Conservation (phyloP, 129 eudicot species). For the Flaveria trinervia region DNA sequence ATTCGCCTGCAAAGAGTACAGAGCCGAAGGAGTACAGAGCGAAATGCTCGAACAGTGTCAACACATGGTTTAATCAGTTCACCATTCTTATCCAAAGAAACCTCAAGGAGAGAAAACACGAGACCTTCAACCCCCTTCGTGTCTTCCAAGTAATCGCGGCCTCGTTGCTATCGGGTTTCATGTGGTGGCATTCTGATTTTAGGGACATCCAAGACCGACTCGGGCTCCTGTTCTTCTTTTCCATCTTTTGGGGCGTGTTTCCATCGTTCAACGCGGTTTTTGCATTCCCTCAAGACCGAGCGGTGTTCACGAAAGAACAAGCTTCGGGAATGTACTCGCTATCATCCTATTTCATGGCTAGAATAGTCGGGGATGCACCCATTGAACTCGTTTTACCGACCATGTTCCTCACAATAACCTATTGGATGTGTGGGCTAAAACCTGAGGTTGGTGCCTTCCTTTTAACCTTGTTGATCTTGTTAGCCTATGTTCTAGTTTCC, state of each 20-base stretch:
- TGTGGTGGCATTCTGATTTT: conserved; percentile 96
- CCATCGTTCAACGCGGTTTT: conserved; percentile 85
- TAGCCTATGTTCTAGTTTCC: conserved; percentile 75
- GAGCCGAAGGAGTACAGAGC: conserved; percentile 20
- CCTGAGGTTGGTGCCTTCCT: conserved; percentile 60
- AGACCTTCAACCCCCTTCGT: conserved; percentile 74
- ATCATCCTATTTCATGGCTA: conserved; percentile 84
- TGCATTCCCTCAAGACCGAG: conserved; percentile 93
- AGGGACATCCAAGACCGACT: conserved; percentile 78
- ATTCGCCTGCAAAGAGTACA: background rate
- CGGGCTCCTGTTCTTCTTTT: conserved; percentile 82
- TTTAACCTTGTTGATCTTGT: conserved; percentile 50
- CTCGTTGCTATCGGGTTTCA: conserved; percentile 65
- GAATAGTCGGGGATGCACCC: conserved; percentile 79
- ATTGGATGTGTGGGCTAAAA: conserved; percentile 94
- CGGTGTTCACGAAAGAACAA: conserved; percentile 71
- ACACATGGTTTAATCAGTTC: conserved; percentile 70
- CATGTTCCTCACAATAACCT: conserved; percentile 60
- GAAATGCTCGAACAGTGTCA: conserved; percentile 27
- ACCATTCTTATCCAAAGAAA: conserved; percentile 66
- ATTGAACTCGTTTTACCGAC: conserved; percentile 90
- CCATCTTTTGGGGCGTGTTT: conserved; percentile 94
- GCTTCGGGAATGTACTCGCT: conserved; percentile 93
- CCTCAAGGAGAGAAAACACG: conserved; percentile 83
- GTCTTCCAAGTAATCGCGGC: conserved; percentile 86